Base-by-base conservation (phyloP, 345 rosid species). In the Euphorbia peplus region DNA sequence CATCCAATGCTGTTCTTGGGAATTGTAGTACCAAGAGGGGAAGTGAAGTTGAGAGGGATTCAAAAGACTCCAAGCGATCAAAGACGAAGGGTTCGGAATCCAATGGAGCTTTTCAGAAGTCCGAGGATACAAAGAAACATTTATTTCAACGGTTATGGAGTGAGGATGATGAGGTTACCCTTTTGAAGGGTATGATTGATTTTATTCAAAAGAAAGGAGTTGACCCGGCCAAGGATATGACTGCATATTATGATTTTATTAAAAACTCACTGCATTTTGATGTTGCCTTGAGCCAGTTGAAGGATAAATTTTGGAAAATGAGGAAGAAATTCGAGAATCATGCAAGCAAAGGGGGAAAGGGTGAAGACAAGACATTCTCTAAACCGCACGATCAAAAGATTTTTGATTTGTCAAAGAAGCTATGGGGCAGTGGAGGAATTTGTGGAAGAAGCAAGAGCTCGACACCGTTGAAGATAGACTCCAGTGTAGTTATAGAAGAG, bases 141-240 rank as follows among this genome's bases (percentile, higher is more conserved):
- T 69, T 82, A 62, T 84, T 84, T 26, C 88, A 82, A 65, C 66
- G 88, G 8, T 37, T 81, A 51, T 83, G 83, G 76, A 83, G 83
- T 25, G 86, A 84, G 72, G 78, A 75, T 0, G 86, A 86, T 66
- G 90, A 82, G 51, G 70, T 83, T n/a, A 82, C 78, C 0, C 57
- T 86, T 44, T 59, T 86, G 32, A 73, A 77, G 67, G 90, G 88
- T 10, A 42, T 83, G 29, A 68, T 75, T 12, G 84, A 80, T 10
- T 86, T 69, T 42, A 62, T 64, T 0, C 65, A 75, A 11, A 80
- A 70, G 5, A 82, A 72, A 63, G 84, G 87, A 4, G 14, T 30
- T 5, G 73, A 81, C 26, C 83, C 85, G 2, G 29, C 63, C 1
- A 73, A 73, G 22, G 84, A 78, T 21, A 80, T 76, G 76, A 76